Evolutionary conservation across 1,284 basidiomycete species (phyloP), one percentile per base, ranked within the genome.

Genomic region (Pulveroboletus sp.): DNA sequence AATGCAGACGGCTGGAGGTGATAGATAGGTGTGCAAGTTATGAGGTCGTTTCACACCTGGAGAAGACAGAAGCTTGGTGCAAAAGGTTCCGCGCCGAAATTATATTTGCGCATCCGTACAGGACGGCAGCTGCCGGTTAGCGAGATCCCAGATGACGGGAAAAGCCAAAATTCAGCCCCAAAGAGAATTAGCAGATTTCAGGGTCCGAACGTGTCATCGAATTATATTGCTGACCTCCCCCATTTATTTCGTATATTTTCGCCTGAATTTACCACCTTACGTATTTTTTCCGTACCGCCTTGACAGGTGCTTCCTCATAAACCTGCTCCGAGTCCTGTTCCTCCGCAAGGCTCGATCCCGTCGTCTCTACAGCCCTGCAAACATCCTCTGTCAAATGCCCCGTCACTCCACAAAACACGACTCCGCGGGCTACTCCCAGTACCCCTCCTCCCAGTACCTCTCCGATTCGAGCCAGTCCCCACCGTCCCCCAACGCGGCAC

Each of bases 221-320:
- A 66, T 57, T 67, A 65, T 59, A 68, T 70, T 65, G 53, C 53
- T 68, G 65, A 53, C 50, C 43, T 43, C 42, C 61, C 57, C 56
- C 62, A 66, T 67, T 62, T 70, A 69, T 70, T 69, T 63, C 54
- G 48, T 58, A 43, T 65, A 67, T 68, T 68, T 69, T 59, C 42
- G 39, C 46, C 40, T 25, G 54, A 26, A 54, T 54, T 52, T 59
- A 62, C 56, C 47, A 35, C 44, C 24, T 71, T 70, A 70, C 69
- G 69, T 72, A 69, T 73, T 72, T 65, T 70, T 70, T 48, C 57
- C 58, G 71, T 73, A 71, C 70, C 49, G 69, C 69, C 69, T 74
- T 62, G 69, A 71, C 62, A 66, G 60, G 56, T 64, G 54, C 60
- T 62, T 65, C 70, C 71, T 70, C 72, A 71, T 72, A 70, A 70